A percentile compares a stretch with the other conserved stretches of the same genome.
These are phyloP conservation scores for Helicocarpus griseus DNA, from an alignment of 2,329 filamentous ascomycete genomes.

Conservation along the genomic window DNA sequence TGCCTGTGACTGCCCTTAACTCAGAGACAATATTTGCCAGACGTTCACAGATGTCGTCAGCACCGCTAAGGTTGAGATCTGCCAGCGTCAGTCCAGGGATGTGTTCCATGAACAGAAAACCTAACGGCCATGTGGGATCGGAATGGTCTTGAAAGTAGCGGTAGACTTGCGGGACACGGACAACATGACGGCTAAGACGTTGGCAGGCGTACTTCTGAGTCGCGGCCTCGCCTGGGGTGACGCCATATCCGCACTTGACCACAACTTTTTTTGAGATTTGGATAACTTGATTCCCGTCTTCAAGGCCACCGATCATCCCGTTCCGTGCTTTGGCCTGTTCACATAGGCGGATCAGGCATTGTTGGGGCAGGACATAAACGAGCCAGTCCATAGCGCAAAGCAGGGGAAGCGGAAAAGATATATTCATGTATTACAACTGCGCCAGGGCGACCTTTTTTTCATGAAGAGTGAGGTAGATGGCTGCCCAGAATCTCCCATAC, in stretches of 20 bases:
- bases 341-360: conserved; percentile 8
- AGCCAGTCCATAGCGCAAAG: background rate
- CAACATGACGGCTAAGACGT: conserved; percentile 12
- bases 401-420: no score
- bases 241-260: conserved; percentile 14
- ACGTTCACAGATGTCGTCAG: conserved; percentile 9
- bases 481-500: no score
- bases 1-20: conserved; percentile 9
- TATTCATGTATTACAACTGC: no score
- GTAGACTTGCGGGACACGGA: conserved; percentile 15
- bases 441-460: no score
- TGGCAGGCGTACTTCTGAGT: conserved; percentile 15
- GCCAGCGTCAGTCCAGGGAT: no score
- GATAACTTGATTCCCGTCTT: conserved; percentile 9
- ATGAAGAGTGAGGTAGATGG: no score
- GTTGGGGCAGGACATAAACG: conserved; percentile 5
- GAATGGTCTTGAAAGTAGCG: conserved; percentile 13
- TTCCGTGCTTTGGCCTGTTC: conserved; percentile 6
- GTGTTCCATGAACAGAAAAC: no score
- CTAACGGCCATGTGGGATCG: no score
- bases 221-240: conserved; percentile 13
- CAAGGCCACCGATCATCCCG: background rate
- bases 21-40: conserved; percentile 13
- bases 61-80: conserved; percentile 7
- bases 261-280: conserved; percentile 11